Conservation (phyloP, 192 early-diverging fungal genomes). For the Mortierella antarctica region DNA sequence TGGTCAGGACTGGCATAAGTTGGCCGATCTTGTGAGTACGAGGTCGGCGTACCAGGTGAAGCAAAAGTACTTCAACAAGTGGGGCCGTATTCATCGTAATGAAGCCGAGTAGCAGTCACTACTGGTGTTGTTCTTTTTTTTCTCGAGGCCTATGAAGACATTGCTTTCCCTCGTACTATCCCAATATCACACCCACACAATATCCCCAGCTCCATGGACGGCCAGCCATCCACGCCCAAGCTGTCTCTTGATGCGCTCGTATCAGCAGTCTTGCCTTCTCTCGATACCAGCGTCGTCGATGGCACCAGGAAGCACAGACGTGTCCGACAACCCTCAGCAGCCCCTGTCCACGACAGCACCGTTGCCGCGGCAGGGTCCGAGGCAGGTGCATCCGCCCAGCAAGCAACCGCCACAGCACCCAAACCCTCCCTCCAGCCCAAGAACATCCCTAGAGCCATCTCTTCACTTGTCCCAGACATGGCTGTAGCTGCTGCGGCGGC, state of each 20-base stretch:
- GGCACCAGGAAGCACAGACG: slow-evolving; percentile 34
- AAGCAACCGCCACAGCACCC: slow-evolving; percentile 1
- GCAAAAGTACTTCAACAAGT: slow-evolving; percentile 7
- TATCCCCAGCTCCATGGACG: not conserved
- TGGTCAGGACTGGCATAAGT: slow-evolving; percentile 12
- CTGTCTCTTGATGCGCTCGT: slow-evolving; percentile 41
- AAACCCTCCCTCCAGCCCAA: not conserved
- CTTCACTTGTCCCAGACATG: slow-evolving; percentile 1
- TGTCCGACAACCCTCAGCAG: slow-evolving; percentile 9
- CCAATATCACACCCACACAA: not conserved
- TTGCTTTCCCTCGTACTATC: not conserved
- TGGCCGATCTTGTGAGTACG: slow-evolving; percentile 1
- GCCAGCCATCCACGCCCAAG: slow-evolving; percentile 7
- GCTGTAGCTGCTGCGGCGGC: slow-evolving; percentile 11
- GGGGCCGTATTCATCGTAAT: not conserved
- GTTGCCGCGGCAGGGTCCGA: not conserved
- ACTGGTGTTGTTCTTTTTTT: not conserved
- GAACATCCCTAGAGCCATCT: no score
- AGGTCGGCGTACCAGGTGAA: slow-evolving; percentile 12
- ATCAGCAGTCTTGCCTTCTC: slow-evolving; percentile 25
- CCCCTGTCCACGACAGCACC: slow-evolving; percentile 4
- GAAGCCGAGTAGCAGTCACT: not conserved
- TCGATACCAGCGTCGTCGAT: slow-evolving; percentile 5
- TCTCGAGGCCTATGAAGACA: not conserved
- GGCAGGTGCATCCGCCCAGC: not conserved